phyloP scores from a whole-genome alignment of 2,329 filamentous ascomycete genomes.

The Colletotrichum cordylinicola region DNA sequence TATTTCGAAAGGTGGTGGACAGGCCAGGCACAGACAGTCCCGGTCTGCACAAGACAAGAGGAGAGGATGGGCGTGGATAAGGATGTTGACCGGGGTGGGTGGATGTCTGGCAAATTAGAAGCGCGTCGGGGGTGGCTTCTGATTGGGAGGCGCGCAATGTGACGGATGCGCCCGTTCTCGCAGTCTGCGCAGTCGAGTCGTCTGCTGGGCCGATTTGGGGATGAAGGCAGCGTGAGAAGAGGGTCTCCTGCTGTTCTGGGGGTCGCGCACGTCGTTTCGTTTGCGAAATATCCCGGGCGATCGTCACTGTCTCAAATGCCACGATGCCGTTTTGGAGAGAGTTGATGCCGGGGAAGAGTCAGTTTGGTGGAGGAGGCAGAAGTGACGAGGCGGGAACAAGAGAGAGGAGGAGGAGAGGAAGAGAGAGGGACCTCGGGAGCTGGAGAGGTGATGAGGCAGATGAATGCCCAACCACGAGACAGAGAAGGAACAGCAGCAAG shows the following conservation, averaged over 20 bases:
- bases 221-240: neutral
- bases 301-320: neutral
- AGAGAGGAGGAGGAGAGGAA: neutral
- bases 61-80: neutral
- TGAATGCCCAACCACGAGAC: neutral
- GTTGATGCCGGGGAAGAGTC: neutral
- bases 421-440: neutral
- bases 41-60: neutral
- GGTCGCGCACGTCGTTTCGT: neutral
- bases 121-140: neutral
- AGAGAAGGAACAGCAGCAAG: neutral
- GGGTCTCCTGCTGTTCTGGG: constrained; percentile 3
- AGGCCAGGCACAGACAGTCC: neutral
- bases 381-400: neutral
- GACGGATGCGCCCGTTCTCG: constrained; percentile 19
- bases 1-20: neutral
- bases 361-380: neutral
- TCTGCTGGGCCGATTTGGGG: constrained; percentile 8
- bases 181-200: neutral
- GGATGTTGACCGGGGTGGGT: neutral
- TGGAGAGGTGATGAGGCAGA: neutral
- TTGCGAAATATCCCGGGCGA: constrained; percentile 5
- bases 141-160: constrained; percentile 18
- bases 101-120: constrained; percentile 20
- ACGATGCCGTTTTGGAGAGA: neutral